Conservation (phyloP, 257 asterid species). For the Vinca minor region DNA sequence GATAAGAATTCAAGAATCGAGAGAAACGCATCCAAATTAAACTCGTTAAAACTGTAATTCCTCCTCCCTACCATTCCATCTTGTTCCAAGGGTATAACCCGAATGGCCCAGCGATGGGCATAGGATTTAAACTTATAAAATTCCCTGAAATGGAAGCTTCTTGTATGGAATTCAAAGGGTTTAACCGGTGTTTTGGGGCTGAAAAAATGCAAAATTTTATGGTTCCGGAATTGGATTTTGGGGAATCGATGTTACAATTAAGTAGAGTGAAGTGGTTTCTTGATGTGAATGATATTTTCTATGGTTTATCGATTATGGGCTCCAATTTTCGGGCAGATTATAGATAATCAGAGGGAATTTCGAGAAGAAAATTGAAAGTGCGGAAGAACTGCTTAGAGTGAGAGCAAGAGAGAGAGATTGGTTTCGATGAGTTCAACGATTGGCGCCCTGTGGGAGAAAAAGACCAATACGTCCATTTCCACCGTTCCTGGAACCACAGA, state of each 20-base stretch:
- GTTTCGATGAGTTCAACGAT: no score
- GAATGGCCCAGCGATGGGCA: slow-evolving; percentile 15
- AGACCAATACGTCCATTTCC: no score
- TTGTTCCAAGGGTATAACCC: slow-evolving; percentile 23
- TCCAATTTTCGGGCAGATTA: no score
- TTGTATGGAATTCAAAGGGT: slow-evolving; percentile 19
- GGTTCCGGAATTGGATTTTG: slow-evolving; percentile 13
- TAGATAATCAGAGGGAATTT: no score
- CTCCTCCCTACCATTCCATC: slow-evolving; percentile 17
- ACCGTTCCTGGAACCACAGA: no score
- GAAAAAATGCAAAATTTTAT: slow-evolving; percentile 5
- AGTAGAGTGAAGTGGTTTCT: slow-evolving; percentile 28
- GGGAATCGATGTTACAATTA: slow-evolving; percentile 19
- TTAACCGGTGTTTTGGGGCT: slow-evolving; percentile 23
- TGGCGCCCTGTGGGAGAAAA: no score
- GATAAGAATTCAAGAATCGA: slow-evolving; percentile 55
- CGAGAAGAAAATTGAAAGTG: no score
- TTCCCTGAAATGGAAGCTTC: slow-evolving; percentile 23
- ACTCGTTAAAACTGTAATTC: slow-evolving; percentile 9
- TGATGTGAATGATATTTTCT: slow-evolving; percentile 42
- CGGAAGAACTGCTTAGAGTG: no score
- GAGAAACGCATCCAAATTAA: slow-evolving; percentile 52
- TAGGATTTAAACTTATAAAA: no score
- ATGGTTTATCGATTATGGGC: neutral
- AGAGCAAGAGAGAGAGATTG: no score